phyloP scores from a whole-genome alignment of 352 stramenopile species.

The Globisporangium uncinulatum region DNA sequence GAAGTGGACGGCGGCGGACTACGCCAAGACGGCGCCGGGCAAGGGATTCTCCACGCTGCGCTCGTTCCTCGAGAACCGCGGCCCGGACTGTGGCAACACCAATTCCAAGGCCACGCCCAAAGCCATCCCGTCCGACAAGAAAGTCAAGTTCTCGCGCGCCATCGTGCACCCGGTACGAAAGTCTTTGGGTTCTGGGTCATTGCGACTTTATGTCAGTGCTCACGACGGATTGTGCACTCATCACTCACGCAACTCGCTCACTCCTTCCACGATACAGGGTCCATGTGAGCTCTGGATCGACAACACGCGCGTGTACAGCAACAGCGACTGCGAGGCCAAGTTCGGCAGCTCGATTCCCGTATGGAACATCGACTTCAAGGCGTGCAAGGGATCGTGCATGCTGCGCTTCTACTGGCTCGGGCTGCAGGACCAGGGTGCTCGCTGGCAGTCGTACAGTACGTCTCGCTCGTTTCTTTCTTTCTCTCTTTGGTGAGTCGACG shows the following conservation, averaged over 20 bases:
- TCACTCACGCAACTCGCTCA: no score
- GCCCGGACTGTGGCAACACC: slow-evolving; percentile 23
- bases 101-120: slow-evolving; percentile 19
- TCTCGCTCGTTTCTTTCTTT: not conserved
- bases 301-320: slow-evolving; percentile 28
- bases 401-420: slow-evolving; percentile 40
- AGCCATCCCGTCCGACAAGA: slow-evolving; percentile 23
- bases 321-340: slow-evolving; percentile 29
- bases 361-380: slow-evolving; percentile 19
- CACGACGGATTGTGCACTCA: no score
- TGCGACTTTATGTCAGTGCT: no score
- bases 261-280: no score
- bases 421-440: not conserved
- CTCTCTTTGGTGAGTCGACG: no score
- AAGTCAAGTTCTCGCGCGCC: slow-evolving; percentile 13
- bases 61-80: slow-evolving; percentile 1
- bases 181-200: no score
- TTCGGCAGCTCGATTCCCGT: slow-evolving; percentile 18
- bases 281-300: slow-evolving; percentile 44
- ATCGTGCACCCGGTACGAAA: no score
- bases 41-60: slow-evolving; percentile 1
- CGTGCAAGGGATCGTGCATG: slow-evolving; percentile 27
- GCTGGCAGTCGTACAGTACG: not conserved
- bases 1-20: no score
- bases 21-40: not conserved